These are phyloP conservation scores for Dryadomyces quercivorus DNA, from an alignment of 2,329 filamentous ascomycete species.

Conservation along the genomic window DNA sequence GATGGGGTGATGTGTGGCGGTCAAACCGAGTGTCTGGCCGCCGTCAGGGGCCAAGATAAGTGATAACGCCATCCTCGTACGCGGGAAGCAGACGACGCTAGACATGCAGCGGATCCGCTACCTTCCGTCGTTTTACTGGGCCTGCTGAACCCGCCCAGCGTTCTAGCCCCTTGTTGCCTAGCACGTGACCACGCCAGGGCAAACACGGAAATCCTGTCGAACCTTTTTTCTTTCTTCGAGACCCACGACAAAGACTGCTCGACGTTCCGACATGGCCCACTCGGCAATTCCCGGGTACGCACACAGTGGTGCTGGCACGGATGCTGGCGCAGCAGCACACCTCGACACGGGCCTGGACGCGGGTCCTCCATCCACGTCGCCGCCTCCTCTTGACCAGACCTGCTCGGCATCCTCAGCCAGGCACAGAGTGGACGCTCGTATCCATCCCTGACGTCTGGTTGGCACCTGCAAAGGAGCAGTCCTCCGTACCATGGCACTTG, in stretches of 20 bases:
- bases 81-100: not conserved
- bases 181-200: not conserved
- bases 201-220: not conserved
- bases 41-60: not conserved
- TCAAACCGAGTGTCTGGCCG: not conserved
- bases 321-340: too few species aligned
- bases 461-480: conserved; percentile 19
- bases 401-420: conserved; percentile 14
- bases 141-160: too few species aligned
- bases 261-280: not conserved
- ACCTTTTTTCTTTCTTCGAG: not conserved
- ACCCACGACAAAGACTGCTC: not conserved
- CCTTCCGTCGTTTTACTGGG: not conserved
- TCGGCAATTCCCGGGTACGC: conserved; percentile 15
- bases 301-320: conserved; percentile 28
- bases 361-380: conserved; percentile 15
- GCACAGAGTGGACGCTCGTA: not conserved
- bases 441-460: conserved; percentile 12
- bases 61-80: not conserved
- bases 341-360: not conserved
- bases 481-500: conserved; percentile 23
- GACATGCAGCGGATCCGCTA: not conserved
- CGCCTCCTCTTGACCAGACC: conserved; percentile 12
- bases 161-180: not conserved
- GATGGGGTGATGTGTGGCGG: not conserved